A percentile compares a stretch with the other conserved stretches of the same genome.
Conservation (phyloP, 495 filamentous ascomycete genomes). For the Daldinia vernicosa region DNA sequence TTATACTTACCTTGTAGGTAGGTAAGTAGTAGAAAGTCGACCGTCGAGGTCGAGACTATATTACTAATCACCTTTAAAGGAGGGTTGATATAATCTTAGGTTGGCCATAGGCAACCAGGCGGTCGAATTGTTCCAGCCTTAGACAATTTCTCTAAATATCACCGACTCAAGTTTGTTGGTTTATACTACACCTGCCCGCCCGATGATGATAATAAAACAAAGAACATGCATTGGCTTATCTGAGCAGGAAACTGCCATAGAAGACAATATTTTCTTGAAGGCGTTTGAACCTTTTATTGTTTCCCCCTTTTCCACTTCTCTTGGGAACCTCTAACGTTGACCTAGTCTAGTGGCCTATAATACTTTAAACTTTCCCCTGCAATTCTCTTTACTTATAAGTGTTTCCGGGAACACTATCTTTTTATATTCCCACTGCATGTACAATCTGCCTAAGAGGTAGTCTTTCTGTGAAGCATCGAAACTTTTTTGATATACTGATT, state of each 20-base stretch:
- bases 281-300: background rate
- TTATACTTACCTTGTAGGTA: background rate
- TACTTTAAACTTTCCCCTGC: too few relatives aligned
- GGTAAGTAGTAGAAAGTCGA: background rate
- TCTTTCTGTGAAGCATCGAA: too few relatives aligned
- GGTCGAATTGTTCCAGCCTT: background rate
- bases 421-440: background rate
- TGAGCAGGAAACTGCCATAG: background rate
- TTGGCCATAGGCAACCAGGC: background rate
- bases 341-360: background rate
- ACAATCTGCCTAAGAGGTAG: too few relatives aligned
- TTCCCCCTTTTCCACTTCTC: background rate
- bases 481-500: too few relatives aligned
- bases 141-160: background rate
- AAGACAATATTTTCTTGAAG: slow-evolving; percentile 1
- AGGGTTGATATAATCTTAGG: background rate
- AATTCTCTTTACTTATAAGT: too few relatives aligned
- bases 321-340: background rate
- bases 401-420: background rate
- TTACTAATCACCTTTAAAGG: background rate
- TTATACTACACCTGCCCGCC: background rate
- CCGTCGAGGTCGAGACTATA: background rate
- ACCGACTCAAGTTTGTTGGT: background rate
- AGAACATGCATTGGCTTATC: slow-evolving; percentile 10
- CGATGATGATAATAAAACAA: background rate